A percentile compares a stretch with the other conserved stretches of the same genome.
These are phyloP conservation scores for Auricularia auricula-judae DNA, from an alignment of 768 basidiomycete genomes.

Conservation along the genomic window DNA sequence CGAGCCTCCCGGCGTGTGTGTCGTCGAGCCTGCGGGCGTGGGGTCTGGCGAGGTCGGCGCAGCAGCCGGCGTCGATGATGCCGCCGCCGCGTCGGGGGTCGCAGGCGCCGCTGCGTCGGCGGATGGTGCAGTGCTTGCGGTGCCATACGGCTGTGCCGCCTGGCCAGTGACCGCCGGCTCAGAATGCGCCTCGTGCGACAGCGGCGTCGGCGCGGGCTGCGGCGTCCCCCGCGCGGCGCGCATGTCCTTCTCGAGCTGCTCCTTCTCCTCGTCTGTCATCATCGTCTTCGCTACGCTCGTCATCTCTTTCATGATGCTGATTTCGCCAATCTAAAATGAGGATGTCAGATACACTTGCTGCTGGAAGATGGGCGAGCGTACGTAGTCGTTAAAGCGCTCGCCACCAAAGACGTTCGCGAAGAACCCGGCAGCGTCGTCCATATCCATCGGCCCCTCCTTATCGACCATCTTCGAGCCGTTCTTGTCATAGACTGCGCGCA, in stretches of 20 bases:
- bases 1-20: conserved; percentile 10
- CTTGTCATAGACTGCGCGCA: conserved; percentile 86
- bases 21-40: conserved; percentile 10
- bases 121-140: no score
- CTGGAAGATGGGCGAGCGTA: conserved; percentile 19
- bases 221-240: conserved; percentile 27
- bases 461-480: conserved; percentile 86
- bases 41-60: conserved; percentile 7
- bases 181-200: conserved; percentile 1
- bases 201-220: conserved; percentile 14
- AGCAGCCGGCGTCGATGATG: neutral
- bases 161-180: neutral
- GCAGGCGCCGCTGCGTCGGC: conserved; percentile 6
- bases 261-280: conserved; percentile 88
- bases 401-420: conserved; percentile 96
- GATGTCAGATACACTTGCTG: conserved; percentile 18
- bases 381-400: conserved; percentile 81
- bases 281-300: conserved; percentile 73
- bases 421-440: conserved; percentile 90
- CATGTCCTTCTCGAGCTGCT: conserved; percentile 69
- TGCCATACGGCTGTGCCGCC: no score
- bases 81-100: conserved; percentile 10
- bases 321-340: conserved; percentile 76
- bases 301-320: conserved; percentile 91
- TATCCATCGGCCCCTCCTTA: conserved; percentile 59